Percentiles rank a stretch among this genome's conserved stretches.
phyloP scores from a whole-genome alignment of 805 yeast genomes.

The Cyberlindnera mycetangii region DNA sequence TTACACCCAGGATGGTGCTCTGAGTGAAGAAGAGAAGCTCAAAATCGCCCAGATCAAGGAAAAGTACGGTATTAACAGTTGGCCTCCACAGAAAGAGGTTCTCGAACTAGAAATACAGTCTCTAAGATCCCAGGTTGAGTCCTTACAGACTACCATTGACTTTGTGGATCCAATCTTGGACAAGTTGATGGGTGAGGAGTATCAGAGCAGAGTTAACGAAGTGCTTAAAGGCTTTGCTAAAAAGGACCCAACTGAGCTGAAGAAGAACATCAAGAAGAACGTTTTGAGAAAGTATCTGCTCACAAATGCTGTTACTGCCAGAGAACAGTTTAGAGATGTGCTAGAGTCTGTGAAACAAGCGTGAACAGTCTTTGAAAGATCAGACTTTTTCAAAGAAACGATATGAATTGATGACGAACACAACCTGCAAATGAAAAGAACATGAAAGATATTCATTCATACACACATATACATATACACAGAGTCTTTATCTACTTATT shows the following conservation, averaged over 20 bases:
- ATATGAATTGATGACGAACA: slow-evolving; percentile 10
- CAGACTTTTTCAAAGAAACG: background rate
- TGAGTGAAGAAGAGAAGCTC: slow-evolving; percentile 34
- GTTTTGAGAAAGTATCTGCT: slow-evolving; percentile 62
- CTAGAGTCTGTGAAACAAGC: slow-evolving; percentile 17
- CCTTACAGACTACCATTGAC: slow-evolving; percentile 32
- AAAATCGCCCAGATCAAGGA: slow-evolving; percentile 38
- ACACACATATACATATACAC: background rate
- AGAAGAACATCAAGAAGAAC: slow-evolving; percentile 63
- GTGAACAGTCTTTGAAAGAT: background rate
- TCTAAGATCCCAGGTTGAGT: slow-evolving; percentile 28
- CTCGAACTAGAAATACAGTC: slow-evolving; percentile 38
- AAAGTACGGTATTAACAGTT: slow-evolving; percentile 44
- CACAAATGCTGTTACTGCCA: slow-evolving; percentile 28
- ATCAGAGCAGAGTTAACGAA: slow-evolving; percentile 34
- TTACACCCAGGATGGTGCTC: slow-evolving; percentile 26
- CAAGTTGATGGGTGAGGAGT: slow-evolving; percentile 34
- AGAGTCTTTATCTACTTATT: too few species aligned
- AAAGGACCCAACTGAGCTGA: slow-evolving; percentile 38
- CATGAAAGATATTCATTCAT: background rate
- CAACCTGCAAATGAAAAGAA: background rate
- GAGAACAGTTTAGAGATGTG: slow-evolving; percentile 20
- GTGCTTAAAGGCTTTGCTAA: slow-evolving; percentile 36
- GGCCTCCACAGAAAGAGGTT: slow-evolving; percentile 43
- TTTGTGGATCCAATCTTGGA: slow-evolving; percentile 35